Conservation (phyloP, 345 rosid genomes). For the Ailanthus altissimus region DNA sequence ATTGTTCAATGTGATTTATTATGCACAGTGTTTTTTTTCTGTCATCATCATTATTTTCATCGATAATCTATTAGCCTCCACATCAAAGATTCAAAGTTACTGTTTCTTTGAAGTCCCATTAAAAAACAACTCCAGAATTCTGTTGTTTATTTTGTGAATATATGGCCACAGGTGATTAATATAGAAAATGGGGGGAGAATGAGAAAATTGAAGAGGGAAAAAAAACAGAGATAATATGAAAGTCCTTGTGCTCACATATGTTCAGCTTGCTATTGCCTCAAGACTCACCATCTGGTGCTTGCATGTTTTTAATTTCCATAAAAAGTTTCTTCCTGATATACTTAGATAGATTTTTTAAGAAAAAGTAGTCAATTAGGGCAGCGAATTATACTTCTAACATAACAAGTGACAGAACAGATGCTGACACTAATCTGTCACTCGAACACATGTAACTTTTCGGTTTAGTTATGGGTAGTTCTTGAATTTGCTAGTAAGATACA, state of each 20-base stretch:
- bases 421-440: background rate
- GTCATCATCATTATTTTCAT: background rate
- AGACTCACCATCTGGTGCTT: background rate
- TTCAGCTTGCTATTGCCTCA: background rate
- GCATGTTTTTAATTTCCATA: background rate
- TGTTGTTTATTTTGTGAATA: background rate
- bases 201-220: background rate
- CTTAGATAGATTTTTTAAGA: background rate
- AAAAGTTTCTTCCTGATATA: background rate
- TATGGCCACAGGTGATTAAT: background rate
- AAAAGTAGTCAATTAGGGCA: background rate
- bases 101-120: background rate
- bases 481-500: background rate
- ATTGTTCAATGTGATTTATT: constrained; percentile 11
- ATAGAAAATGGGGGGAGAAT: background rate
- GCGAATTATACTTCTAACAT: background rate
- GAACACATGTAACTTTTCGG: background rate
- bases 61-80: background rate
- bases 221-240: background rate
- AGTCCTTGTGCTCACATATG: background rate
- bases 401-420: background rate
- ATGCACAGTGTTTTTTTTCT: background rate
- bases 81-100: background rate
- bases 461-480: background rate
- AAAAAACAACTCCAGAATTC: constrained; percentile 6